Evolutionary conservation across 2,329 filamentous ascomycete genomes (phyloP).

Genomic region (Botrytis fabae): DNA sequence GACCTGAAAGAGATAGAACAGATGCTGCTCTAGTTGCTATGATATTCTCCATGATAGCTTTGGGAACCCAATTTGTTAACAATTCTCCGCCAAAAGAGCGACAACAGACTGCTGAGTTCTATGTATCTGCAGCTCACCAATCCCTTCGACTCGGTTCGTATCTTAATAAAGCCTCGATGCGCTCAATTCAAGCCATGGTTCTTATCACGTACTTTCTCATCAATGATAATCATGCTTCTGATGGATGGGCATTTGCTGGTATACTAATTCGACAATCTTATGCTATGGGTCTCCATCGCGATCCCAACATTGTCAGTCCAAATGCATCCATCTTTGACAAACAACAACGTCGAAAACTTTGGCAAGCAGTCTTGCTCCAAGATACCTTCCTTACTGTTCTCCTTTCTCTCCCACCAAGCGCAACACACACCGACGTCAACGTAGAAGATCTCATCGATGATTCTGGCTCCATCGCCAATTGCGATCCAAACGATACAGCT

Average conservation of each 20-base stretch:
- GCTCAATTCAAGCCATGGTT: constrained; percentile 78
- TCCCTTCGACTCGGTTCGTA: constrained; percentile 74
- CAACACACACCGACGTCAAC: constrained; percentile 76
- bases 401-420: constrained; percentile 73
- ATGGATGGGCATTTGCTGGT: constrained; percentile 80
- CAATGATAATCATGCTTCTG: constrained; percentile 81
- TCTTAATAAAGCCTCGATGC: constrained; percentile 70
- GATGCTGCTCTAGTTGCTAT: constrained; percentile 72
- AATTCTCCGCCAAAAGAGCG: constrained; percentile 57
- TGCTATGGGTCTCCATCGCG: constrained; percentile 77
- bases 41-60: constrained; percentile 73
- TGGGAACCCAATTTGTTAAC: constrained; percentile 74
- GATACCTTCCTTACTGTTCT: constrained; percentile 81
- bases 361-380: constrained; percentile 79
- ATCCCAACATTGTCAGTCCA: constrained; percentile 72
- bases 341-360: constrained; percentile 75
- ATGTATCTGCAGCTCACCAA: constrained; percentile 77
- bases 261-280: constrained; percentile 77
- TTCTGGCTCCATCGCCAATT: constrained; percentile 55
- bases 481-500: constrained; percentile 64
- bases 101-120: constrained; percentile 78
- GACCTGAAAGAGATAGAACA: constrained; percentile 56
- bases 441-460: constrained; percentile 73
- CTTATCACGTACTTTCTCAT: constrained; percentile 82
- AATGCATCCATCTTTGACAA: constrained; percentile 70